These are phyloP conservation scores for Chaetomiaceae sp. DNA, from an alignment of 2,329 filamentous ascomycete genomes.

Conservation along the genomic window DNA sequence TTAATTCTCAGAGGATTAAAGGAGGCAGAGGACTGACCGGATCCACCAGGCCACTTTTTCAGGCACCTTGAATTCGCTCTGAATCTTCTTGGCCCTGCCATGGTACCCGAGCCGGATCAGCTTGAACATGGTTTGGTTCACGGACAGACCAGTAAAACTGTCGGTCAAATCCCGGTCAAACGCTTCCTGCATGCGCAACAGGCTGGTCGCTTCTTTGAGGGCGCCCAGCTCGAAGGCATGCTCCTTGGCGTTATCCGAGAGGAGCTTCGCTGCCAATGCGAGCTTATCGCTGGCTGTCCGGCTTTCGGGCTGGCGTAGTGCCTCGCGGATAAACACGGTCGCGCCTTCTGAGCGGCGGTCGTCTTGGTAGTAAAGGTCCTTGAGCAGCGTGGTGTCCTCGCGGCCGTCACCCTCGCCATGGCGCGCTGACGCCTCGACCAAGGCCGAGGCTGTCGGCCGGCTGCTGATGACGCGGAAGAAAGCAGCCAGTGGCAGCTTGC, in stretches of 20 bases:
- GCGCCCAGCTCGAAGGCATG: slow-evolving; percentile 66
- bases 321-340: slow-evolving; percentile 80
- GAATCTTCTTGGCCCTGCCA: slow-evolving; percentile 80
- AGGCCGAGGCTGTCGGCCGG: slow-evolving; percentile 76
- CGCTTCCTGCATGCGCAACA: slow-evolving; percentile 80
- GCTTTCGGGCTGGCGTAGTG: slow-evolving; percentile 66
- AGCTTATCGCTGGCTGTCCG: slow-evolving; percentile 77
- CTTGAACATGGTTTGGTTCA: slow-evolving; percentile 90
- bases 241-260: slow-evolving; percentile 76
- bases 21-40: slow-evolving; percentile 41
- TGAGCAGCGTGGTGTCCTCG: slow-evolving; percentile 72
- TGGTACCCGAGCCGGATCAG: slow-evolving; percentile 76
- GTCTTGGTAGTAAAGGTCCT: slow-evolving; percentile 96
- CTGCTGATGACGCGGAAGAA: slow-evolving; percentile 92
- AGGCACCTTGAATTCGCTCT: slow-evolving; percentile 86
- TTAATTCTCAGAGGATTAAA: neutral
- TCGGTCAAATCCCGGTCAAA: slow-evolving; percentile 79
- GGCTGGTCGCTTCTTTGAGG: slow-evolving; percentile 71
- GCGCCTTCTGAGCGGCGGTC: slow-evolving; percentile 85
- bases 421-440: slow-evolving; percentile 77
- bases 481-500: slow-evolving; percentile 79
- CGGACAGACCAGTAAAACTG: slow-evolving; percentile 73
- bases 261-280: slow-evolving; percentile 74
- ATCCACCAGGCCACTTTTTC: slow-evolving; percentile 91
- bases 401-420: slow-evolving; percentile 42